Base-by-base conservation (phyloP, 2,329 filamentous ascomycete species). In the Neophaeococcomyces aloes region DNA sequence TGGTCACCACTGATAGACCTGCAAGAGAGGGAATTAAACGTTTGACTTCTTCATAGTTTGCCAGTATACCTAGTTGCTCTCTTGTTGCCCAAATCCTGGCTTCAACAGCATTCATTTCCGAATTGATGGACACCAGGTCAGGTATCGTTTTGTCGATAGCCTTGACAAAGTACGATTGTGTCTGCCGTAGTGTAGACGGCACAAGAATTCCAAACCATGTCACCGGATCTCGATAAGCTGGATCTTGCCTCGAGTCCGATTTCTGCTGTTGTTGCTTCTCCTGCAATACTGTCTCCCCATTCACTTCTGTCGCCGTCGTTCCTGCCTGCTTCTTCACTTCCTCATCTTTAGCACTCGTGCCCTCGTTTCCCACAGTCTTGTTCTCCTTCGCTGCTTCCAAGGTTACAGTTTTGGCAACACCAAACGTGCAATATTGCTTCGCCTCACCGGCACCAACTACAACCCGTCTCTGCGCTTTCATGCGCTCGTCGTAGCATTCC, bases 401-500 rank as follows among this genome's bases (percentile, higher is more conserved):
- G 33, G 25, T 43, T 2, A 31, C 33, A 18, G 35, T 32, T 15
- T 38, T 42, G 23, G 10, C 21, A 7, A 38, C 35, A 3, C 14
- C 6, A 6, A 27, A 27, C 5, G 10, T 10, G 23, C 10, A 10
- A 10, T 27, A 10, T 27, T 21, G 8, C 4, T 36, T 13, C 5
- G 33, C 6, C 33, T 36, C 14, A 17, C 13, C n/a, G 6, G 21
- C 40, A 13, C 19, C 15, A 30, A 34, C 51, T n/a, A 44, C 44
- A 14, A 56, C 45, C 46, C 53, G 63, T 46, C 59, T 58, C 17
- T 57, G 62, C 13, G 68, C 67, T 52, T 70, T 69, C 69, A 71
- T 72, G 25, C 69, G 59, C 35, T 66, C 64, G 55, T 72, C 69
- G 46, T 70, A 72, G 49, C 66, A 69, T 42, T 72, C 68, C 29